These are phyloP conservation scores for Nicotiana otophora DNA, from an alignment of 257 asterid species.

Conservation along the genomic window DNA sequence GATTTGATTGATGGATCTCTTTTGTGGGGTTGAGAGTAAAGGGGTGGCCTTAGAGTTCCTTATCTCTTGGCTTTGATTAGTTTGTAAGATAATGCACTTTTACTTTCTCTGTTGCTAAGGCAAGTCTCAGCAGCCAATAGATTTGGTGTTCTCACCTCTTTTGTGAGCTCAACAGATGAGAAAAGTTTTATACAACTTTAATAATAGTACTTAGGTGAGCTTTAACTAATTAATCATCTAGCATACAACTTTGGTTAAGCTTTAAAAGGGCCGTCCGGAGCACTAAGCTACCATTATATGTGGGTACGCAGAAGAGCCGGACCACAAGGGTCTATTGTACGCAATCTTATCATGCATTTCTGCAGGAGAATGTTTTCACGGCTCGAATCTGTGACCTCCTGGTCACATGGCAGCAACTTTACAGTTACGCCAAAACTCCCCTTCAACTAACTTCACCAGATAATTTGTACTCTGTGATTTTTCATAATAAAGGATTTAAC, in stretches of 20 bases:
- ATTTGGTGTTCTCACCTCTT: conserved; percentile 6
- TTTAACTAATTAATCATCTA: neutral
- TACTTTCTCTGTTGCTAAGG: neutral
- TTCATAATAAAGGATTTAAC: neutral
- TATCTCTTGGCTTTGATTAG: conserved; percentile 20
- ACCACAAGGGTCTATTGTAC: too few species aligned
- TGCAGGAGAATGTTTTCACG: too few species aligned
- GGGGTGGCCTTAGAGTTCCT: conserved; percentile 26
- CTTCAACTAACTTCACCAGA: neutral
- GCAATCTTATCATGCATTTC: too few species aligned
- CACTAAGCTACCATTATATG: too few species aligned
- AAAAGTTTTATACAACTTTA: neutral
- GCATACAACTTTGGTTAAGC: neutral
- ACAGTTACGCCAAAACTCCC: too few species aligned
- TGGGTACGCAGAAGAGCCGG: too few species aligned
- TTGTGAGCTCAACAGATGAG: conserved; percentile 3
- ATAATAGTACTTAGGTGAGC: neutral
- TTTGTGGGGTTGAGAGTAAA: conserved; percentile 16
- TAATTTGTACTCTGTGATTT: neutral
- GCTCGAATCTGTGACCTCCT: too few species aligned
- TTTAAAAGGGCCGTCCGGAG: neutral
- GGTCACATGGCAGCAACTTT: neutral
- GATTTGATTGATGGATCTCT: conserved; percentile 23
- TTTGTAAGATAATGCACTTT: conserved; percentile 16
- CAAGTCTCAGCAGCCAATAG: neutral